Percentiles rank a stretch among this genome's conserved stretches.
phyloP scores from a whole-genome alignment of 176 grass and related monocot genomes.

The Elymus sibiricus region DNA sequence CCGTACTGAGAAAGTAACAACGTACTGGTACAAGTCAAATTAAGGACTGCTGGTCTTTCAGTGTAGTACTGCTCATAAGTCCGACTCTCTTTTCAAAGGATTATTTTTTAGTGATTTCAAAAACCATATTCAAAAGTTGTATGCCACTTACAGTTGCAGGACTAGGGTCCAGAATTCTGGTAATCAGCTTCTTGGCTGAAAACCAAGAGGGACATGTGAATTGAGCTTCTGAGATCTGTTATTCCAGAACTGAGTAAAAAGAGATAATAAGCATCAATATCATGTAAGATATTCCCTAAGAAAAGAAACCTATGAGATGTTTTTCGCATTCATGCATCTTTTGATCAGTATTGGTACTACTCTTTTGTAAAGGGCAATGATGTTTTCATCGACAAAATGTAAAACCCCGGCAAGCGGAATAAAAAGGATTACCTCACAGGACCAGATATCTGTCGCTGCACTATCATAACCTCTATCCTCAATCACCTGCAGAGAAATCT shows the following conservation, averaged over 20 bases:
- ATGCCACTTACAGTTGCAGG: conserved; percentile 20
- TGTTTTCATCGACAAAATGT: conserved; percentile 87
- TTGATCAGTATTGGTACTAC: conserved; percentile 20
- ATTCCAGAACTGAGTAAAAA: conserved; percentile 14
- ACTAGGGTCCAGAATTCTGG: conserved; percentile 78
- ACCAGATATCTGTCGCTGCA: conserved; percentile 89
- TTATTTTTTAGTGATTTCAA: background rate
- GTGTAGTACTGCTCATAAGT: background rate
- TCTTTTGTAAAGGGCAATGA: conserved; percentile 83
- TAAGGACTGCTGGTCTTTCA: no score
- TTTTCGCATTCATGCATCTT: background rate
- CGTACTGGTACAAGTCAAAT: no score
- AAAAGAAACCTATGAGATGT: background rate
- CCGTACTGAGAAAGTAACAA: no score
- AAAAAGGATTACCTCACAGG: conserved; percentile 91
- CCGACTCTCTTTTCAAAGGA: background rate
- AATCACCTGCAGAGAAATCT: conserved; percentile 63
- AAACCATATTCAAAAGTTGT: background rate
- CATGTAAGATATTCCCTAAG: no score
- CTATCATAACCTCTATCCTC: conserved; percentile 96
- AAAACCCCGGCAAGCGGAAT: conserved; percentile 82
- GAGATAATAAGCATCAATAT: background rate
- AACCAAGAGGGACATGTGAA: conserved; percentile 89
- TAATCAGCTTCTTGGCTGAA: conserved; percentile 87
- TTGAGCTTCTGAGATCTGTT: conserved; percentile 73